These are phyloP conservation scores for Amauroascus niger DNA, from an alignment of 2,329 filamentous ascomycete species.

Conservation along the genomic window DNA sequence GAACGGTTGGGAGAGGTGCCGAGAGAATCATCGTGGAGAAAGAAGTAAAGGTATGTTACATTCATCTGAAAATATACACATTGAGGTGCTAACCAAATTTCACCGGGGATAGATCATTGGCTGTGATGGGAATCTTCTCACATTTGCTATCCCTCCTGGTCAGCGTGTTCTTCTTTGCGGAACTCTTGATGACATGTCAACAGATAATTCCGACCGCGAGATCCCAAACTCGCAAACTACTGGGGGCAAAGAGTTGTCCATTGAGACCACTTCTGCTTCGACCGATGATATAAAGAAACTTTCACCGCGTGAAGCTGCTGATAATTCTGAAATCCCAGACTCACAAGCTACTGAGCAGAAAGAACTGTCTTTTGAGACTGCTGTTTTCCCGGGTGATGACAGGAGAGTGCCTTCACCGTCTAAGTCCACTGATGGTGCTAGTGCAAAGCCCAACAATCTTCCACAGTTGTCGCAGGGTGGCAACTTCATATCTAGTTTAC, in stretches of 20 bases:
- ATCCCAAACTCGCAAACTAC: neutral
- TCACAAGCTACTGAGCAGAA: neutral
- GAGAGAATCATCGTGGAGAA: conserved; percentile 33
- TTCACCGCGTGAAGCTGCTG: too few species aligned
- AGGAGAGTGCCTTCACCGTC: neutral
- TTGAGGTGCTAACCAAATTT: neutral
- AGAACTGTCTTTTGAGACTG: neutral
- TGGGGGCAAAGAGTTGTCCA: neutral
- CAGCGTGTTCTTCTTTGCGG: conserved; percentile 27
- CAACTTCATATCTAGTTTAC: neutral
- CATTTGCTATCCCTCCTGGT: conserved; percentile 34
- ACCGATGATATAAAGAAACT: neutral
- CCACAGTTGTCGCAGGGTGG: neutral
- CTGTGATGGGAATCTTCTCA: conserved; percentile 27
- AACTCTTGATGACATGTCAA: neutral
- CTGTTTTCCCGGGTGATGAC: neutral
- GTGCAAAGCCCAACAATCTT: neutral
- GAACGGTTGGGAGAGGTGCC: conserved; percentile 17
- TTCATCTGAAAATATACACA: neutral
- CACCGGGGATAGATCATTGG: conserved; percentile 26
- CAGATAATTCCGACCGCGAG: neutral
- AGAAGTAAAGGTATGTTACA: conserved; percentile 31
- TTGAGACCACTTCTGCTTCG: neutral
- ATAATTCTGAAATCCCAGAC: neutral
- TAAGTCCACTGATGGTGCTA: neutral